Base-by-base conservation (phyloP, 352 stramenopile genomes). In the Lagenidium giganteum region DNA sequence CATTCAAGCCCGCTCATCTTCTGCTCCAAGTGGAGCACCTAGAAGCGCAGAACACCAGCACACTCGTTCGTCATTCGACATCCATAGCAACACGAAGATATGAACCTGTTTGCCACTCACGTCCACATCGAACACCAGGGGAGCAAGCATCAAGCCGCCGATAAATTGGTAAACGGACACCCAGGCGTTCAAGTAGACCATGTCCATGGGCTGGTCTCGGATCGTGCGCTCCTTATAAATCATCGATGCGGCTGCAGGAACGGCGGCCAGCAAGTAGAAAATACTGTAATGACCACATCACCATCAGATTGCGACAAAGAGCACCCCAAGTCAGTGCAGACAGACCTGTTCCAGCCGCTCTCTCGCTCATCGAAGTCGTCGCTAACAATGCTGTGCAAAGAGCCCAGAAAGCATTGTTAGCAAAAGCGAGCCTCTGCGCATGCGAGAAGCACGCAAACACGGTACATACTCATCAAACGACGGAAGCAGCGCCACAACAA, bases 141-240 rank as follows among this genome's bases (percentile, higher is more conserved):
- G 83, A 24, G 83, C 80, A 14, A 82, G 58, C 36, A 95, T 54
- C 32, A 95, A 54, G n/a, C 78, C 83, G 13, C 66, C 75, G 41
- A 95, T 70, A 44, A 94, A 93, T 41, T 94, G 80, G 47, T 89
- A 90, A 4, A 93, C 71, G 1, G 78, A 71, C 17, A 94, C 80
- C 83, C 83, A 94, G 0, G 83, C 81, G 30, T 94, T 94, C 20
- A 94, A 57, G 42, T 94, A 94, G 25, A 80, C 70, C 63, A 92
- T 87, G 45, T 94, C 76, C 71, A 94, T 87, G 23, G 83, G 83
- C 37, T 90, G 78, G 35, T 87, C 65, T 21, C 75, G 71, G 51
- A 94, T 90, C 11, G 73, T 54, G 8, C 66, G 74, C 43, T 94
- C 83, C 39, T 94, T 94, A 59, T 94, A 94, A 29, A 93, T 52